Evolutionary conservation across 768 basidiomycete species (phyloP).

Genomic region (Hericium rajendrae): DNA sequence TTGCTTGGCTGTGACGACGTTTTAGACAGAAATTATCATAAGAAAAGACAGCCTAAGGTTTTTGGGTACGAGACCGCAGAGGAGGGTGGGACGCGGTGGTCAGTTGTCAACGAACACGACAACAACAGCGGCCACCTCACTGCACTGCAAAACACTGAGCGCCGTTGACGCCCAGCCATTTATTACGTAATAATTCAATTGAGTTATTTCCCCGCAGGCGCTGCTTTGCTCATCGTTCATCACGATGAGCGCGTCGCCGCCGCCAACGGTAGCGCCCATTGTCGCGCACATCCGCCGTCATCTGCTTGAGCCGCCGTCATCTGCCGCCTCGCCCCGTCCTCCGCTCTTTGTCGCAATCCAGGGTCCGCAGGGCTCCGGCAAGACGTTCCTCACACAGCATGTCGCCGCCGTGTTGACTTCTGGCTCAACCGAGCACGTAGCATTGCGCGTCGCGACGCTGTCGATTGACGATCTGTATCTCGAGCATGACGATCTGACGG

Average conservation of each 20-base stretch:
- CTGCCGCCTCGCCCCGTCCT: slow-evolving; percentile 6
- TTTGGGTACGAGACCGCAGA: not conserved
- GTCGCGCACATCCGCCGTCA: slow-evolving; percentile 29
- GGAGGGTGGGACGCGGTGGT: not conserved
- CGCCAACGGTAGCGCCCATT: slow-evolving; percentile 28
- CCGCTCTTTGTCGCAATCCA: slow-evolving; percentile 85
- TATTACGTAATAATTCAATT: not conserved
- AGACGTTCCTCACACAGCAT: slow-evolving; percentile 66
- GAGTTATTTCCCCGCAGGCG: not conserved
- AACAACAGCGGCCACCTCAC: not conserved
- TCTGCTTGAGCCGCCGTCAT: slow-evolving; percentile 18
- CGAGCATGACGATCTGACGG: slow-evolving; percentile 48
- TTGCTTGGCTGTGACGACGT: not conserved
- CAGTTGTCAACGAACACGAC: not conserved
- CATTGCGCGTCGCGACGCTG: slow-evolving; percentile 48
- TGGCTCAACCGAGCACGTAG: slow-evolving; percentile 29
- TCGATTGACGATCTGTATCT: slow-evolving; percentile 87
- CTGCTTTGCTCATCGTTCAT: not conserved
- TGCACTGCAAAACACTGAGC: not conserved
- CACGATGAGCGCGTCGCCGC: slow-evolving; percentile 12
- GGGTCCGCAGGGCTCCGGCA: slow-evolving; percentile 92
- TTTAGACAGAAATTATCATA: not conserved
- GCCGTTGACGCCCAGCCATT: not conserved
- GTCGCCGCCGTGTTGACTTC: slow-evolving; percentile 30
- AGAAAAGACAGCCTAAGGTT: not conserved